A percentile compares a stretch with the other conserved stretches of the same genome.
Evolutionary conservation across 176 grass and related monocot species (phyloP).

Genomic region (Raddia guianensis): DNA sequence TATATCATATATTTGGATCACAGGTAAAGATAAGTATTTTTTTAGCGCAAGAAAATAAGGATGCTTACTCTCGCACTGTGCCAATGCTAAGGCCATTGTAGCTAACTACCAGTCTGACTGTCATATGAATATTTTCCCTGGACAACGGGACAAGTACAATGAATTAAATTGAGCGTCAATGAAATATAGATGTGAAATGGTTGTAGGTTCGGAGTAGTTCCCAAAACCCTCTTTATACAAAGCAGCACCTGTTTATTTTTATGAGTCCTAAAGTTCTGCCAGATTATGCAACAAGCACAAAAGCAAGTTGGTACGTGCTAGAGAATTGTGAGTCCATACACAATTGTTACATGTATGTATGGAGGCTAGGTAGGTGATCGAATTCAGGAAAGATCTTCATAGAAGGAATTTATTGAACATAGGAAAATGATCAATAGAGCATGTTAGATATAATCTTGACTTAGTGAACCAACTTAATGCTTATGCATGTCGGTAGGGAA

Average conservation of each 20-base stretch:
- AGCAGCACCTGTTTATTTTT: neutral
- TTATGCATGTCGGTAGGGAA: too few relatives aligned
- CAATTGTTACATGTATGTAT: slow-evolving; percentile 2
- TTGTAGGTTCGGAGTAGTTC: neutral
- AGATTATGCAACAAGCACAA: slow-evolving; percentile 1
- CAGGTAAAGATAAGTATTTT: slow-evolving; percentile 2
- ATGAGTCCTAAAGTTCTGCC: neutral
- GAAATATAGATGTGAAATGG: slow-evolving; percentile 5
- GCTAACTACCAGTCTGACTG: slow-evolving; percentile 86
- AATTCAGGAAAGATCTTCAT: neutral
- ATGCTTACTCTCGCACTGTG: slow-evolving; percentile 79
- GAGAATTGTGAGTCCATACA: too few relatives aligned
- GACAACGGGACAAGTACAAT: slow-evolving; percentile 32
- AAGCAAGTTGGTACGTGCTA: too few relatives aligned
- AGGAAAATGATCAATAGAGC: slow-evolving; percentile 1
- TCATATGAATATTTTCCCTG: slow-evolving; percentile 99
- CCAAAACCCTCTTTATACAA: neutral
- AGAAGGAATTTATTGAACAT: slow-evolving; percentile 19
- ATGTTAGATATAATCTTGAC: neutral
- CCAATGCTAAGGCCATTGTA: slow-evolving; percentile 86
- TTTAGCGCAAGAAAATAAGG: slow-evolving; percentile 4
- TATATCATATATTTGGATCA: neutral
- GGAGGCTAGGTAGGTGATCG: neutral
- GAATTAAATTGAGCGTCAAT: slow-evolving; percentile 21
- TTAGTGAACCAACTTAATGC: too few relatives aligned